A percentile compares a stretch with the other conserved stretches of the same genome.
Evolutionary conservation across 768 basidiomycete genomes (phyloP).

Genomic region (Steccherinum ochraceum): DNA sequence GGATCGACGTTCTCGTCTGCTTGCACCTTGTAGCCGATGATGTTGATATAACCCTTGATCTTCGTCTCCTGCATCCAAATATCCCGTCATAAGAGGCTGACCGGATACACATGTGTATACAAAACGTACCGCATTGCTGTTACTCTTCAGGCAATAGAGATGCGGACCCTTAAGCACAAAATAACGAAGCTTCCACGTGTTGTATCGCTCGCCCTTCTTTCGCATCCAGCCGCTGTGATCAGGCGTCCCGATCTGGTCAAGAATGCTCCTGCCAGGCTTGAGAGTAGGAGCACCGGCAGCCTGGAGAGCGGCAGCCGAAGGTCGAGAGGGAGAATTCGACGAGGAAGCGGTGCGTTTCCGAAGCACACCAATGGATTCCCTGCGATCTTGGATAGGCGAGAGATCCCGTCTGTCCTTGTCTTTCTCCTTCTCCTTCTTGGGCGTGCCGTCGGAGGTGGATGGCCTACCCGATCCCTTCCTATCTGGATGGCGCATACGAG

Average conservation of each 20-base stretch:
- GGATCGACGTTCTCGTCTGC: constrained; percentile 90
- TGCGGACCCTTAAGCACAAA: constrained; percentile 91
- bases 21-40: constrained; percentile 86
- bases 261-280: constrained; percentile 57
- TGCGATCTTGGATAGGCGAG: not conserved
- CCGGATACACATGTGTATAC: constrained; percentile 8
- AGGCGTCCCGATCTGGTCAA: constrained; percentile 86
- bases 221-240: constrained; percentile 94
- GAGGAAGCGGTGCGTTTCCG: constrained; percentile 48
- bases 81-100: not conserved
- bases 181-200: constrained; percentile 87
- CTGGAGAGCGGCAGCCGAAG: constrained; percentile 2
- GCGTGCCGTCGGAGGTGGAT: constrained; percentile 32
- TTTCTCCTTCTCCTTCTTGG: constrained; percentile 17
- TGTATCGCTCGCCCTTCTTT: constrained; percentile 92
- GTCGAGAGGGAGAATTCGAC: constrained; percentile 7
- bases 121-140: constrained; percentile 46
- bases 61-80: constrained; percentile 64
- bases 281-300: constrained; percentile 13
- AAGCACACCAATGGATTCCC: constrained; percentile 24
- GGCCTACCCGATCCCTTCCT: constrained; percentile 40
- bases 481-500: constrained; percentile 16
- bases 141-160: constrained; percentile 80
- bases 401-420: constrained; percentile 12
- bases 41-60: constrained; percentile 94